Base-by-base conservation (phyloP, 2,329 filamentous ascomycete species). In the Verruconis gallopava region DNA sequence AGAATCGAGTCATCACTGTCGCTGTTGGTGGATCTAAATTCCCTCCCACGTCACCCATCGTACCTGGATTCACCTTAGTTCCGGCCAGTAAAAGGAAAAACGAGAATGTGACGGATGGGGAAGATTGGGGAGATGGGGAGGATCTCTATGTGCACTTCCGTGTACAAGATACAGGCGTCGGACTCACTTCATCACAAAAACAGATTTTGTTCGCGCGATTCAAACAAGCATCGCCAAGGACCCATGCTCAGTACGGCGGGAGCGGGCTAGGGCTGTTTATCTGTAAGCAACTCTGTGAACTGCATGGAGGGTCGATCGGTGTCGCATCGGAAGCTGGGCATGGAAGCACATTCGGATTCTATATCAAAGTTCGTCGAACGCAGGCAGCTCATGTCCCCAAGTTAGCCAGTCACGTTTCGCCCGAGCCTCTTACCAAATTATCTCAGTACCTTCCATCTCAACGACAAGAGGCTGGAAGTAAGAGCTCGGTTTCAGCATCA, bases 231-330 rank as follows among this genome's bases (percentile, higher is more conserved):
- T 77, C 70, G 11, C 72, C 77, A 3, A 72, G 70, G 44, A 82
- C 78, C 0, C 77, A 81, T 15, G 37, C 37, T 4, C 42, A 44
- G 12, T 44, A 44, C 14, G 42, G 42, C 13, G 42, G 42, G 3
- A 21, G 12, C 19, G 42, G 42, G 3, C 25, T 44, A 1, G 80
- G 80, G 0, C 63, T 84, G 0, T 83, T 81, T 53, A 83, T 85
- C 44, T 78, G 72, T 38, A 68, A 76, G n/a, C 69, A 77, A 30
- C 65, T 85, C 6, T 76, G 75, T 2, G 77, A 82, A 51, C 65
- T 82, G 25, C 78, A 82, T 48, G 77, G 78, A 13, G 80, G 80
- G 1, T 69, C 76, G 35, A 81, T 85, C 28, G 79, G 78, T 1
- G 74, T 83, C 4, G 64, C 66, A 2, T 79, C 76, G 0, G 55